A percentile compares a stretch with the other conserved stretches of the same genome.
Evolutionary conservation across 495 filamentous ascomycete genomes (phyloP).

Genomic region (Sordaria brevicollis): DNA sequence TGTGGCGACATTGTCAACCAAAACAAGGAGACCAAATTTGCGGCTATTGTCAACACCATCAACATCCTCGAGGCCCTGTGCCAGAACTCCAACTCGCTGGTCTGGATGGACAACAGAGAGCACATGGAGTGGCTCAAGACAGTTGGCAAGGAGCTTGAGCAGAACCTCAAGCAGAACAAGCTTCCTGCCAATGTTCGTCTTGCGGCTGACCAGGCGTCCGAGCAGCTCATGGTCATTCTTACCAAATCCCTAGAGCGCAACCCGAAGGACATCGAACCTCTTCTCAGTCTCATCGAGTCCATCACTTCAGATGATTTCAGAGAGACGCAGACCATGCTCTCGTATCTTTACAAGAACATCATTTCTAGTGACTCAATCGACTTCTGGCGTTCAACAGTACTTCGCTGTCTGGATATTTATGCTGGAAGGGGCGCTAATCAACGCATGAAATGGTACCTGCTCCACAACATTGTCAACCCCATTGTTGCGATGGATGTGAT

Average conservation of each 20-base stretch:
- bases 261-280: conserved; percentile 69
- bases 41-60: conserved; percentile 77
- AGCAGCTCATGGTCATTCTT: conserved; percentile 80
- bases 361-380: conserved; percentile 79
- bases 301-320: conserved; percentile 77
- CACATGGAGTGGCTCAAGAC: conserved; percentile 58
- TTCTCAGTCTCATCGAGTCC: conserved; percentile 78
- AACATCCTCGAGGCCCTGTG: conserved; percentile 71
- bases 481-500: conserved; percentile 96
- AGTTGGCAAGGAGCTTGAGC: conserved; percentile 68
- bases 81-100: conserved; percentile 44
- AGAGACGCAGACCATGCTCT: conserved; percentile 59
- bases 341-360: conserved; percentile 77
- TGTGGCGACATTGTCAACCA: conserved; percentile 50
- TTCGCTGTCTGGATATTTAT: conserved; percentile 83
- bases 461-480: conserved; percentile 87
- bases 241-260: conserved; percentile 65
- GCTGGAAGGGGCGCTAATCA: conserved; percentile 65
- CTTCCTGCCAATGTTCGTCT: conserved; percentile 65
- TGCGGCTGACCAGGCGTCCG: conserved; percentile 78
- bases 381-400: conserved; percentile 74
- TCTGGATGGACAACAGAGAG: conserved; percentile 71
- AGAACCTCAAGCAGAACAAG: conserved; percentile 54
- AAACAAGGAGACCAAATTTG: conserved; percentile 50
- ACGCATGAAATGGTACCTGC: conserved; percentile 84